Evolutionary conservation across 2,329 filamentous ascomycete genomes (phyloP), one percentile per base, ranked within the genome.

Genomic region (Coccinonectria pachysandricola): DNA sequence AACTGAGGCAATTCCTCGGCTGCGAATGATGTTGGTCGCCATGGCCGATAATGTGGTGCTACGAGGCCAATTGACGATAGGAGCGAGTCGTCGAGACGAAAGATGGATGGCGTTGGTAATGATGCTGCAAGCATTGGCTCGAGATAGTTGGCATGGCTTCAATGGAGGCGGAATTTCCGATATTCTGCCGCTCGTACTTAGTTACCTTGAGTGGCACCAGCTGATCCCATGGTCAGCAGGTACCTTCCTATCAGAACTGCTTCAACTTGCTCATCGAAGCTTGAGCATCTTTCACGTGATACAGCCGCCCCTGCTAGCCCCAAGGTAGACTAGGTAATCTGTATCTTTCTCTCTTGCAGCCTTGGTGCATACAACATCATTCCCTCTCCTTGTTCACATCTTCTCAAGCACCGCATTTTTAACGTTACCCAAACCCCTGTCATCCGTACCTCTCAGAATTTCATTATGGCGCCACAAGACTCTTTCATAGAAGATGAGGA

Each of bases 401-500:
- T 37, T 37, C 32, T 34, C 30, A 38, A 15, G 31, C 34, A 36
- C 35, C 40, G 31, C 27, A 44, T 31, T 36, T 33, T 31, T 20
- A 35, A 28, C 28, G 35, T 28, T 35, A 26, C 16, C 30, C 32
- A 30, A 39, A 35, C 38, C 32, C 26, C 28, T 27, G 26, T 27
- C 30, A 23, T 32, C 33, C 30, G 24, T 27, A 26, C 27, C 32
- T 31, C 35, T 35, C 34, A 39, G 17, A 41, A 28, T 33, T 20
- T 39, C 51, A 60, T 39, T 35, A 79, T 79, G 75, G 71, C 74
- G 30, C 74, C 74, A 30, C 72, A 79, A 60, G 76, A 81, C 50
- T 71, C 65, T 42, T 79, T 79, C 53, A 71, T 81, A 53, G 76
- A 80, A 41, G 75, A 81, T 48, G 75, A 79, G 50, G 75, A 79